Evolutionary conservation across 306 rosid genomes (phyloP).

Genomic region (Luffa aegyptiaca): DNA sequence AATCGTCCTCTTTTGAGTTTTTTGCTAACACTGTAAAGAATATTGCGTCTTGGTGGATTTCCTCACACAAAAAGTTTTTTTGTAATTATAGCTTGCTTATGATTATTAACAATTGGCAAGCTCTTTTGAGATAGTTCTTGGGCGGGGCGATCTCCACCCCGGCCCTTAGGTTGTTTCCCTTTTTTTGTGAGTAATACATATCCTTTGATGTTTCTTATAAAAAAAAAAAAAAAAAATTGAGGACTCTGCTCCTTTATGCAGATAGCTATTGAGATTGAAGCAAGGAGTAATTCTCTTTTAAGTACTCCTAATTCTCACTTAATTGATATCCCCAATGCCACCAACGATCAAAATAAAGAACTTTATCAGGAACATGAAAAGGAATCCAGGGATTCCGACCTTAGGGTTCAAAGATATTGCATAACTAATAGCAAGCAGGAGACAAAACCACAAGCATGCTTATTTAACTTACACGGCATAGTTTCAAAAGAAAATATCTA

Average conservation of each 20-base stretch:
- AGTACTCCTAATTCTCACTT: background rate
- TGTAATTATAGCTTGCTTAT: too few relatives aligned
- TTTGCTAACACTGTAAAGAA: too few relatives aligned
- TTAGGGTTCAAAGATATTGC: background rate
- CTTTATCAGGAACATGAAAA: background rate
- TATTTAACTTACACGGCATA: background rate
- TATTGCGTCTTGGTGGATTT: too few relatives aligned
- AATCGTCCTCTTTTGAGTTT: too few relatives aligned
- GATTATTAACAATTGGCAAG: too few relatives aligned
- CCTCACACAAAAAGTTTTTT: too few relatives aligned
- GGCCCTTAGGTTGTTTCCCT: too few relatives aligned
- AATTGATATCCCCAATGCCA: background rate
- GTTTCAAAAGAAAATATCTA: background rate
- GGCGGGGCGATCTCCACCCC: too few relatives aligned
- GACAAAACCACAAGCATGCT: background rate
- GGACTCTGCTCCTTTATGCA: background rate
- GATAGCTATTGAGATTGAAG: background rate
- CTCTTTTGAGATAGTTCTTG: too few relatives aligned
- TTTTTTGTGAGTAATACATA: too few relatives aligned
- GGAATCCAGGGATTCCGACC: background rate
- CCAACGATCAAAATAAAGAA: background rate
- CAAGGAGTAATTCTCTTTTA: background rate
- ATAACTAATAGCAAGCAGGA: background rate
- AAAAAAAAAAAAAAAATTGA: too few relatives aligned
- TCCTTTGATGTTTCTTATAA: too few relatives aligned